Evolutionary conservation across 1,284 basidiomycete genomes (phyloP), one percentile per base, ranked within the genome.

Genomic region (Afroboletus lepidellus): DNA sequence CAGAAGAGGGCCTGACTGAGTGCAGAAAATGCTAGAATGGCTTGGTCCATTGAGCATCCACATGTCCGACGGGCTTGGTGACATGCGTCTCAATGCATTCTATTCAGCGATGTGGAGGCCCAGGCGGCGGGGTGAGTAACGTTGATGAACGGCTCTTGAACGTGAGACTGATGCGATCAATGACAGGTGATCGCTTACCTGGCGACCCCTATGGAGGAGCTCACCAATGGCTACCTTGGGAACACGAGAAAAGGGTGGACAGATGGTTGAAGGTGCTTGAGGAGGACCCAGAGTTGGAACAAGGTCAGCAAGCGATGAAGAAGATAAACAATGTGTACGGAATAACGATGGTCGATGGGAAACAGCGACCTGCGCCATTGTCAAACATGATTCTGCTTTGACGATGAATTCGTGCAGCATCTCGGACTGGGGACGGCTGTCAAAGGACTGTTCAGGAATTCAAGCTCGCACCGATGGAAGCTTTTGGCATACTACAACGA

Each of bases 261-360:
- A 11, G 8, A 7, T 8, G 8, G 21, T 5, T 21, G 16, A 3
- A 5, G 7, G 2, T 3, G 3, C 2, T n/a, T 8, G 18, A 21
- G 8, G 36, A 37, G 21, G 18, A n/a, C n/a, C 6, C 3, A 21
- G n/a, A 5, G 11, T 9, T 7, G 18, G 36, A 3, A 8, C 18
- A 5, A 11, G 3, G 3, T 2, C 3, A 20, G 16, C 8, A 21
- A 2, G 5, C 2, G 7, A 8, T 2, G 9, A 11, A n/a, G n/a
- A n/a, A n/a, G n/a, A n/a, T n/a, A n/a, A n/a, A n/a, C n/a, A n/a
- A n/a, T n/a, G n/a, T n/a, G n/a, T n/a, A n/a, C n/a, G n/a, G n/a
- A n/a, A n/a, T n/a, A n/a, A n/a, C n/a, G n/a, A n/a, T n/a, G n/a
- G n/a, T n/a, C n/a, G n/a, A 20, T n/a, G 18, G 8, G 36, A 20